Evolutionary conservation across 1,139 yeast genomes (phyloP).

Genomic region (Yamadazyma kanchanaburiensis): DNA sequence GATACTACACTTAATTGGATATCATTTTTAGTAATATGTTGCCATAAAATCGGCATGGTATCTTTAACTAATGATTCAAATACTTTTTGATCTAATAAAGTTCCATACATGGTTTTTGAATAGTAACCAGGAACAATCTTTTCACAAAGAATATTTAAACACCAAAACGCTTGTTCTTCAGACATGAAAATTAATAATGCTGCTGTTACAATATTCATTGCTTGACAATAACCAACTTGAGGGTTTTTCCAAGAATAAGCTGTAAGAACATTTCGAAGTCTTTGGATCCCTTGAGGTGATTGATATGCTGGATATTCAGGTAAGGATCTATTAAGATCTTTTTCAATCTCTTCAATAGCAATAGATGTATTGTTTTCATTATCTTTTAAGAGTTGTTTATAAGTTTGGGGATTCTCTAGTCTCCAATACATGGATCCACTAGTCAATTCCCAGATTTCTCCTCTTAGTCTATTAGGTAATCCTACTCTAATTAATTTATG

Average conservation of each 20-base stretch:
- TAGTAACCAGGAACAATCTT: conserved; percentile 91
- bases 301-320: conserved; percentile 98
- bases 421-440: conserved; percentile 83
- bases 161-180: conserved; percentile 98
- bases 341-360: conserved; percentile 95
- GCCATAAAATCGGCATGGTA: conserved; percentile 87
- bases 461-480: conserved; percentile 85
- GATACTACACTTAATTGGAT: conserved; percentile 94
- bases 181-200: conserved; percentile 90
- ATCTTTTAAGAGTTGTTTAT: conserved; percentile 53
- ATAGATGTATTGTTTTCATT: conserved; percentile 64
- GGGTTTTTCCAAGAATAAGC: conserved; percentile 98
- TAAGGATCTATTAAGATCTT: conserved; percentile 87
- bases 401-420: conserved; percentile 59
- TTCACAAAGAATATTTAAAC: conserved; percentile 79
- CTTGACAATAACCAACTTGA: conserved; percentile 97
- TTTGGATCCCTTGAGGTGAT: conserved; percentile 73
- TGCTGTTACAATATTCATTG: conserved; percentile 97
- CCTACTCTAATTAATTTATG: conserved; percentile 86
- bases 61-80: conserved; percentile 87
- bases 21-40: conserved; percentile 72
- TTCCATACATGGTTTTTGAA: conserved; percentile 97
- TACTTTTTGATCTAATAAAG: conserved; percentile 87
- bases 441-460: conserved; percentile 93
- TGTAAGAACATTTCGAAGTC: conserved; percentile 81